Evolutionary conservation across 108 stramenopile species (phyloP).

Genomic region (Fragilariopsis cylindrus): DNA sequence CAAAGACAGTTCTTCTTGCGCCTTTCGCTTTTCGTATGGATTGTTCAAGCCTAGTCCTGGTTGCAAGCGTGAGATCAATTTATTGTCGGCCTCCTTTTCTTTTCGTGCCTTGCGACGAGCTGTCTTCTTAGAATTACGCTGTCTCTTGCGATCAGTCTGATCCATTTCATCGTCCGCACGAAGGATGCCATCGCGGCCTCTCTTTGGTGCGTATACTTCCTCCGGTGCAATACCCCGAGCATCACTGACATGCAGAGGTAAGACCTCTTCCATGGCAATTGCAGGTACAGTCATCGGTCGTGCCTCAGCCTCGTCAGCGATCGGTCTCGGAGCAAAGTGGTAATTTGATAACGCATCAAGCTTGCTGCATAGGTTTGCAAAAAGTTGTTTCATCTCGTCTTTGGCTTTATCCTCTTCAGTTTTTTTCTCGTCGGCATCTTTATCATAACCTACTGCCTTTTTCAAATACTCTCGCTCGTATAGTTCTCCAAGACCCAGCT

Average conservation of each 20-base stretch:
- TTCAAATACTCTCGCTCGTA: constrained; percentile 96
- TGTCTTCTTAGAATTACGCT: constrained; percentile 89
- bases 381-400: constrained; percentile 82
- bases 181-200: constrained; percentile 85
- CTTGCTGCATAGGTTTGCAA: constrained; percentile 87
- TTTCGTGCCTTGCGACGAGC: constrained; percentile 88
- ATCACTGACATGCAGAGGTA: constrained; percentile 90
- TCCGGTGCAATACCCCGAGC: constrained; percentile 92
- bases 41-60: constrained; percentile 94
- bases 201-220: constrained; percentile 89
- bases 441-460: constrained; percentile 84
- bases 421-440: constrained; percentile 73
- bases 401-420: constrained; percentile 87
- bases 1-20: constrained; percentile 80
- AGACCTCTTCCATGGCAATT: constrained; percentile 97
- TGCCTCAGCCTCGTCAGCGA: constrained; percentile 89
- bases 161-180: constrained; percentile 89
- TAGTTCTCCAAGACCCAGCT: constrained; percentile 92
- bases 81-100: constrained; percentile 86
- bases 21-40: constrained; percentile 92
- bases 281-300: constrained; percentile 75
- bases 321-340: constrained; percentile 95
- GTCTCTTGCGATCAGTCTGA: constrained; percentile 85
- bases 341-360: constrained; percentile 97
- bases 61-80: constrained; percentile 83